Base-by-base conservation (phyloP, 2,329 filamentous ascomycete genomes). In the Colletotrichum salicis region DNA sequence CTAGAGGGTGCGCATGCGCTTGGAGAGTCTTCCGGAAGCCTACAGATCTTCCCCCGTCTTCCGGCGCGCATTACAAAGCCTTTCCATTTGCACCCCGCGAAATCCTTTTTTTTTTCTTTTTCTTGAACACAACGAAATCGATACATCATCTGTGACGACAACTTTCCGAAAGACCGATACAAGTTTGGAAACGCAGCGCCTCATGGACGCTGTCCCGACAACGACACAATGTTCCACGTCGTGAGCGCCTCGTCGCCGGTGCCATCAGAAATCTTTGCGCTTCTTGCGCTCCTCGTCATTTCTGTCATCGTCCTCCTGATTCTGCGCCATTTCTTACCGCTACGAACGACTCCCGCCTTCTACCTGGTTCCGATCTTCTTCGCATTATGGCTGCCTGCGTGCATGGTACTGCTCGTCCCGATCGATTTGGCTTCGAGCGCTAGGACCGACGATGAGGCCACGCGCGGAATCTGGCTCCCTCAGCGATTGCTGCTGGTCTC, bases 371-470 rank as follows among this genome's bases (percentile, higher is more conserved):
- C 96, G 45, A 94, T 99, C 73, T 99, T 99, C 84, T 93, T 99
- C 76, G 94, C 96, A n/a, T 88, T 99, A 76, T 95, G 94, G 79
- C 90, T 99, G 6, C 97, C 96, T 12, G 94, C 94, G 58, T 95
- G 93, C 81, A 96, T 97, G 78, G 90, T 98, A 29, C 86, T 99
- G 29, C 89, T 99, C 27, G 95, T 99, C 7, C 96, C 96, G 5
- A 97, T 99, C 81, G 96, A 99, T 82, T 90, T 99, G 75, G 95
- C 96, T 1, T 97, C 95, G 7, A 96, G 90, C 79, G 92, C 94
- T 27, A 88, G 90, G 59, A 91, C 91, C 62, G 91, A 93, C 72
- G 92, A 93, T 81, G 90, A 89, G 72, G 87, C 89, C 19, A 88
- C 90, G 19, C 89, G 92, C 76, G 96, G 95, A 41, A 93, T 99